Percentiles rank a stretch among this genome's conserved stretches.
phyloP scores from a whole-genome alignment of 2,329 filamentous ascomycete species.

The Monilinia vaccinii-corymbosi region DNA sequence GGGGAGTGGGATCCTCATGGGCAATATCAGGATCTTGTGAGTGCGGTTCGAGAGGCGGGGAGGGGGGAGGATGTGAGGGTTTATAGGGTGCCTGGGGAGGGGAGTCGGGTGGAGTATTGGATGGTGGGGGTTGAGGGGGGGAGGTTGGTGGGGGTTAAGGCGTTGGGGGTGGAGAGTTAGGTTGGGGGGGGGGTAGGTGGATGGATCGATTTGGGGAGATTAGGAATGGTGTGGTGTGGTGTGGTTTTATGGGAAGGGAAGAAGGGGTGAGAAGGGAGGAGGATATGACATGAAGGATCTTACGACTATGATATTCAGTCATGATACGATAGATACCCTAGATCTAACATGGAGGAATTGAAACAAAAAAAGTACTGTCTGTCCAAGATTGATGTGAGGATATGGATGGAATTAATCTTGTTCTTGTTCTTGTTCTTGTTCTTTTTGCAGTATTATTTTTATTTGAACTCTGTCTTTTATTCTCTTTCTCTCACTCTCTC shows the following conservation, averaged over 20 bases:
- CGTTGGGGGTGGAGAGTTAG: constrained; percentile 7
- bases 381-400: too few relatives aligned
- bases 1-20: constrained; percentile 65
- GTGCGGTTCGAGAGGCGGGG: constrained; percentile 56
- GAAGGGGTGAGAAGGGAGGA: neutral
- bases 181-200: too few relatives aligned
- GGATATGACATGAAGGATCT: neutral
- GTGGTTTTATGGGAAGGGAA: neutral
- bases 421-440: too few relatives aligned
- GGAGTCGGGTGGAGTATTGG: constrained; percentile 68
- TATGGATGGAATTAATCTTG: too few relatives aligned
- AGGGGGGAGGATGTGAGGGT: constrained; percentile 62
- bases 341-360: neutral
- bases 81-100: constrained; percentile 57
- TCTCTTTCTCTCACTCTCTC: too few relatives aligned
- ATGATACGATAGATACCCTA: too few relatives aligned
- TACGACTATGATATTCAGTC: neutral
- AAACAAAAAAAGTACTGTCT: too few relatives aligned
- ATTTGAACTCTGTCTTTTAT: too few relatives aligned
- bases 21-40: constrained; percentile 59
- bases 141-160: constrained; percentile 5
- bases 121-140: constrained; percentile 56
- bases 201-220: neutral
- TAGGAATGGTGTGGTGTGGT: neutral
- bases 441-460: too few relatives aligned